Conservation (phyloP, 805 yeast genomes). For the Saturnispora quitensis region DNA sequence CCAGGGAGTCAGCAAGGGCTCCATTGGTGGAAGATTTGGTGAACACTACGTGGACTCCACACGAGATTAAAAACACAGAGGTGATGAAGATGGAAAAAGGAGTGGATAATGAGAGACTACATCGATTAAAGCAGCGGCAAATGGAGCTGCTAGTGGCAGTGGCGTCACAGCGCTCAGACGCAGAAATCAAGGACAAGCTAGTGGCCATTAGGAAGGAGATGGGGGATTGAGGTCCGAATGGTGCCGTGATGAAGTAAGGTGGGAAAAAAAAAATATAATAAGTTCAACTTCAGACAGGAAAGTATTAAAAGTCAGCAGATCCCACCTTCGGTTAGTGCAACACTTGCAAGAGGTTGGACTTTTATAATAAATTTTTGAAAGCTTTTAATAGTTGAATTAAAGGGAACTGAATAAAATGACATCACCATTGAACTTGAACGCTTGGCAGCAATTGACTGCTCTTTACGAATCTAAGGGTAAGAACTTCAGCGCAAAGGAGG, state of each 20-base stretch:
- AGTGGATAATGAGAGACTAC: background rate
- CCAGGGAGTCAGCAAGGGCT: background rate
- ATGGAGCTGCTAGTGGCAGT: conserved; percentile 5
- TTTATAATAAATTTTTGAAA: background rate
- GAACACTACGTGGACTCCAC: conserved; percentile 3
- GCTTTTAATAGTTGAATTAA: background rate
- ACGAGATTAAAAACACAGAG: background rate
- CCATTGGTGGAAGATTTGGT: background rate
- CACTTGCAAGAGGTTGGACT: too few species aligned
- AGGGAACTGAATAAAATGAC: conserved; percentile 16
- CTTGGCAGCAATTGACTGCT: conserved; percentile 73
- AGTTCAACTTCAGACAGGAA: background rate
- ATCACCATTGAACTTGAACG: conserved; percentile 51
- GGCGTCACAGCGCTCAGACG: conserved; percentile 2
- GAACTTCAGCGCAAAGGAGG: conserved; percentile 62
- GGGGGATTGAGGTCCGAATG: conserved; percentile 1
- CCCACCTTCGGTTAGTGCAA: background rate
- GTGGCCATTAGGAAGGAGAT: background rate
- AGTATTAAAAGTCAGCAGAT: background rate
- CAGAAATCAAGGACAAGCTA: background rate
- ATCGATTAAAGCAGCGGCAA: conserved; percentile 1
- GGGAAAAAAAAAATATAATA: background rate
- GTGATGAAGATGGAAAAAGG: background rate
- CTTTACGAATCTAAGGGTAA: conserved; percentile 66
- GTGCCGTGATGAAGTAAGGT: background rate